Percentiles rank a stretch among this genome's conserved stretches.
Conservation (phyloP, 208 protist genomes). For the Leishmania martiniquensis region DNA sequence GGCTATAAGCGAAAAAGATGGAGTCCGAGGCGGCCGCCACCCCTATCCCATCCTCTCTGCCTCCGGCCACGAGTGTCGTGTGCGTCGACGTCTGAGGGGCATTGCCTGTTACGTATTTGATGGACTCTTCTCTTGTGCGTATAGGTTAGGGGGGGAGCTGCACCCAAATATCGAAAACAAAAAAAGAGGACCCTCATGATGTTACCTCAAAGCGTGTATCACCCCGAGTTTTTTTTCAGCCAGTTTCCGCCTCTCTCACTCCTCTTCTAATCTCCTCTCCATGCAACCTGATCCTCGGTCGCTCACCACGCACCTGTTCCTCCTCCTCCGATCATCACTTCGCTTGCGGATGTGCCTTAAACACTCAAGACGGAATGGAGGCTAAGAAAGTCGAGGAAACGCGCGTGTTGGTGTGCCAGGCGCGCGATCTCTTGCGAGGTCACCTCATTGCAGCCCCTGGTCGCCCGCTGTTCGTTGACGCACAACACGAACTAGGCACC, state of each 20-base stretch:
- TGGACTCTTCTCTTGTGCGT: too few relatives aligned
- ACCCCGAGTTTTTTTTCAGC: too few relatives aligned
- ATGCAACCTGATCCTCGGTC: neutral
- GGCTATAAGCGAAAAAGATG: neutral
- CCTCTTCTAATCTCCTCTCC: slow-evolving; percentile 6
- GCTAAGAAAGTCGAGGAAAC: slow-evolving; percentile 34
- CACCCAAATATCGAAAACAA: too few relatives aligned
- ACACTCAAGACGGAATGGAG: slow-evolving; percentile 19
- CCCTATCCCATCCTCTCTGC: too few relatives aligned
- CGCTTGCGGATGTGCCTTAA: neutral
- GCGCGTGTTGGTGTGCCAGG: slow-evolving; percentile 15
- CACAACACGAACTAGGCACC: slow-evolving; percentile 12
- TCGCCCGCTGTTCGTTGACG: slow-evolving; percentile 2
- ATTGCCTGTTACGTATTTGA: neutral
- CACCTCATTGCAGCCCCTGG: slow-evolving; percentile 8
- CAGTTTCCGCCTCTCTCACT: too few relatives aligned
- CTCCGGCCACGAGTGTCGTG: neutral
- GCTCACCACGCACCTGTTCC: neutral
- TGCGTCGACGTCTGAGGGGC: neutral
- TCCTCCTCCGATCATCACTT: neutral
- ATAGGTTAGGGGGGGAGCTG: too few relatives aligned
- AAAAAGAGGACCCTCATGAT: too few relatives aligned
- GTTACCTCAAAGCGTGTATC: too few relatives aligned
- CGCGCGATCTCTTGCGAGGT: slow-evolving; percentile 20
- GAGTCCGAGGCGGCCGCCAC: neutral